Evolutionary conservation across 805 yeast genomes (phyloP).

Genomic region (Yarrowia sp.): DNA sequence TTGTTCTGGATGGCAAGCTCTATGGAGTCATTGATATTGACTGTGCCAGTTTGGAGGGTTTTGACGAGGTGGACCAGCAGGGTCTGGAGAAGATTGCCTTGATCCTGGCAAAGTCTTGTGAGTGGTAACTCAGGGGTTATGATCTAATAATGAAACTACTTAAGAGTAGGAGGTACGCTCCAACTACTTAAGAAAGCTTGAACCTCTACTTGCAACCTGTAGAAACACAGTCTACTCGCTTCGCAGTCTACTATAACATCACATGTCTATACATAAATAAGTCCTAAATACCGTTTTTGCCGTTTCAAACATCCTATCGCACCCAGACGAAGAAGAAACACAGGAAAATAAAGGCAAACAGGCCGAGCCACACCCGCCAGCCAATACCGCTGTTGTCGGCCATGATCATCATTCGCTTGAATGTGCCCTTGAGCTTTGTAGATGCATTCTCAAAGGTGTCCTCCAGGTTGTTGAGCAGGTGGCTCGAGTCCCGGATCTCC

Average conservation of each 20-base stretch:
- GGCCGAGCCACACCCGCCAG: constrained; percentile 64
- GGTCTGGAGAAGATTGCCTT: constrained; percentile 66
- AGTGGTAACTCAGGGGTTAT: constrained; percentile 50
- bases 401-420: constrained; percentile 65
- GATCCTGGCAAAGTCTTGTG: constrained; percentile 61
- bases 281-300: neutral
- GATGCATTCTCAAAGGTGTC: constrained; percentile 59
- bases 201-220: neutral
- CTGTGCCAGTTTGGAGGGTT: constrained; percentile 69
- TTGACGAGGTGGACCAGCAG: constrained; percentile 65
- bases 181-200: no score
- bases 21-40: constrained; percentile 89
- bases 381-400: constrained; percentile 70
- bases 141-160: no score
- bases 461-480: constrained; percentile 55
- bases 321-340: constrained; percentile 53
- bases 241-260: no score
- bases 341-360: constrained; percentile 57
- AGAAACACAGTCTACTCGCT: no score
- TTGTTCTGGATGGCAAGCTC: constrained; percentile 56
- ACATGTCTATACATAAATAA: constrained; percentile 29
- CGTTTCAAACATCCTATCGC: constrained; percentile 38
- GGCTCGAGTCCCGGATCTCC: constrained; percentile 63
- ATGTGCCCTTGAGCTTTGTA: constrained; percentile 59
- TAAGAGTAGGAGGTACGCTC: no score